Evolutionary conservation across 345 rosid species (phyloP).

Genomic region (Eucalyptus victrix): DNA sequence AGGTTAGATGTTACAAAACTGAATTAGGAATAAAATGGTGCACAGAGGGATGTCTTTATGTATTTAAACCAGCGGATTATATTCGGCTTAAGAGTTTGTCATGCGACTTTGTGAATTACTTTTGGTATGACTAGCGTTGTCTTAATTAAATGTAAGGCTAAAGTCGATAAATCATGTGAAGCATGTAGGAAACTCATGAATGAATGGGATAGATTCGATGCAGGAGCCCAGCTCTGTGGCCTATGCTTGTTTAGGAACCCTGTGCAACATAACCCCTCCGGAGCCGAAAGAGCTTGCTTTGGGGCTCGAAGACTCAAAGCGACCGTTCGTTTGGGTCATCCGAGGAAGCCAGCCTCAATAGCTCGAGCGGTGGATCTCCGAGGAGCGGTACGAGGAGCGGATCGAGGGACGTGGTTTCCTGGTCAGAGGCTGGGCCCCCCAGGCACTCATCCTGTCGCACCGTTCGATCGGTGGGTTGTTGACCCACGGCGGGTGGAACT

Average conservation of each 20-base stretch:
- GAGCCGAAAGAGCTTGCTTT: slow-evolving; percentile 9
- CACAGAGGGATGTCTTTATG: too few relatives aligned
- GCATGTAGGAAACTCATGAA: not conserved
- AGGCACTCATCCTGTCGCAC: slow-evolving; percentile 16
- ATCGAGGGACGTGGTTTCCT: slow-evolving; percentile 5
- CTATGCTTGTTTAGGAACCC: slow-evolving; percentile 27
- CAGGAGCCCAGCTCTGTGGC: slow-evolving; percentile 1
- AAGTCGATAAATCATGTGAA: not conserved
- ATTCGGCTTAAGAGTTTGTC: not conserved
- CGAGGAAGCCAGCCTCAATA: not conserved
- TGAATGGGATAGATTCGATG: slow-evolving; percentile 13
- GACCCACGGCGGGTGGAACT: slow-evolving; percentile 31
- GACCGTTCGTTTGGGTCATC: slow-evolving; percentile 18
- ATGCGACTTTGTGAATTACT: too few relatives aligned
- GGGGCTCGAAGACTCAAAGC: slow-evolving; percentile 15
- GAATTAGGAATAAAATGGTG: too few relatives aligned
- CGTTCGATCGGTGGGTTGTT: slow-evolving; percentile 9
- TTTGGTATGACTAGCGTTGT: not conserved
- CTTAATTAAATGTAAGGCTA: not conserved
- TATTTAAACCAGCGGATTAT: not conserved
- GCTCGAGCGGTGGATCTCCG: slow-evolving; percentile 7
- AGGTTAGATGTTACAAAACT: too few relatives aligned
- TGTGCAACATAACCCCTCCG: not conserved
- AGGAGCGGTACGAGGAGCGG: slow-evolving; percentile 12
- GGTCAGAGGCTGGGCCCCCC: slow-evolving; percentile 24